Percentiles rank a stretch among this genome's conserved stretches.
Conservation (phyloP, 129 eudicot species). For the Artemisia tridentata region DNA sequence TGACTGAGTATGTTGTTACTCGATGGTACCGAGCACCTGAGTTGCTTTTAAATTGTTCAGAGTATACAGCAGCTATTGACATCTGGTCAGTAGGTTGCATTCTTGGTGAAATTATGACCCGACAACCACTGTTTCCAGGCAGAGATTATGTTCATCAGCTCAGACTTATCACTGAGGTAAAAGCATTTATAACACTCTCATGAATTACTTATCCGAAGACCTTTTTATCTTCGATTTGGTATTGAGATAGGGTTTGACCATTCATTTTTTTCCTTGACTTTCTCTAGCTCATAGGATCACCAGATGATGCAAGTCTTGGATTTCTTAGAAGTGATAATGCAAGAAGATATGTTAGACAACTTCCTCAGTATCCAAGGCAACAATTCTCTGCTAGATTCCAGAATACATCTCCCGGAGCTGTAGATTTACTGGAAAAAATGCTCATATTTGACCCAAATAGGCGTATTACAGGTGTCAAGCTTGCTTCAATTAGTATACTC, state of each 20-base stretch:
- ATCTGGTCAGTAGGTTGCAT: conserved; percentile 31
- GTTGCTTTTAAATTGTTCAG: conserved; percentile 25
- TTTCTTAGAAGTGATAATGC: conserved; percentile 77
- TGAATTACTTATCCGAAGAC: too few species aligned
- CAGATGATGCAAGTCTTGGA: conserved; percentile 65
- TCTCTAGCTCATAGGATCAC: conserved; percentile 63
- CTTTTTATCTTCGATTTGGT: too few species aligned
- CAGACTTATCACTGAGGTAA: conserved; percentile 29
- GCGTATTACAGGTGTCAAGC: conserved; percentile 63
- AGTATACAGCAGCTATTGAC: conserved; percentile 30
- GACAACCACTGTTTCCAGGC: conserved; percentile 25
- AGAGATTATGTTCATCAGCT: conserved; percentile 31
- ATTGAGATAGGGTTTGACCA: conserved; percentile 1
- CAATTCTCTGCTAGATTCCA: conserved; percentile 64
- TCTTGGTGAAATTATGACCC: conserved; percentile 22
- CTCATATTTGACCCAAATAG: conserved; percentile 75
- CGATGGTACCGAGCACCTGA: conserved; percentile 28
- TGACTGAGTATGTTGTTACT: conserved; percentile 33
- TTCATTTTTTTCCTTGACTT: conserved; percentile 1
- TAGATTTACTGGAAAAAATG: conserved; percentile 73
- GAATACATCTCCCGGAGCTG: conserved; percentile 50
- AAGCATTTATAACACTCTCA: not conserved
- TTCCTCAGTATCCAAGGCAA: conserved; percentile 64
- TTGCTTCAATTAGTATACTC: not conserved
- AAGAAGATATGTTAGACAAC: conserved; percentile 66